Percentiles rank a stretch among this genome's conserved stretches.
These are phyloP conservation scores for Umbelopsis ramanniana DNA, from an alignment of 192 early-diverging fungal genomes.

Conservation along the genomic window DNA sequence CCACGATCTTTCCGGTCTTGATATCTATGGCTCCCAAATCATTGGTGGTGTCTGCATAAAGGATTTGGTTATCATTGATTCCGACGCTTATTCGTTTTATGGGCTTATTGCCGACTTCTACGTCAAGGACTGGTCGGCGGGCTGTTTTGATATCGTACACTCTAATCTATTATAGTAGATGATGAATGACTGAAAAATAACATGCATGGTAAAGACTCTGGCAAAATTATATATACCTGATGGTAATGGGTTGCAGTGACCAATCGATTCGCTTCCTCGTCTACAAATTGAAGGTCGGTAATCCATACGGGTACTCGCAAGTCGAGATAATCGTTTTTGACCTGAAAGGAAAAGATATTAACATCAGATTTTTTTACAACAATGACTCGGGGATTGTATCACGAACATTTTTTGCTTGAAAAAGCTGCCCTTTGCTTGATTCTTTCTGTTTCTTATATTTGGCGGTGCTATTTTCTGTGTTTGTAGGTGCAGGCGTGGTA, in stretches of 20 bases:
- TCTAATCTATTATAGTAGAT: slow-evolving; percentile 58
- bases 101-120: slow-evolving; percentile 71
- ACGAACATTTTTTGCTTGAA: slow-evolving; percentile 82
- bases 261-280: slow-evolving; percentile 56
- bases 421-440: slow-evolving; percentile 58
- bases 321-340: slow-evolving; percentile 78
- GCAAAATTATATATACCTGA: slow-evolving; percentile 47
- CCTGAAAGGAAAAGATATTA: slow-evolving; percentile 8
- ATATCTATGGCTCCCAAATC: slow-evolving; percentile 65
- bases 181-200: no score
- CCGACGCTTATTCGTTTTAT: slow-evolving; percentile 57
- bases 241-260: slow-evolving; percentile 72
- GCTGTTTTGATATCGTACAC: slow-evolving; percentile 80
- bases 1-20: slow-evolving; percentile 57
- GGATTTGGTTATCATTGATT: slow-evolving; percentile 54
- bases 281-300: slow-evolving; percentile 79
- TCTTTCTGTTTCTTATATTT: slow-evolving; percentile 30
- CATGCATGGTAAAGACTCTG: not conserved
- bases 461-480: slow-evolving; percentile 24
- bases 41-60: slow-evolving; percentile 68
- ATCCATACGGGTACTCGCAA: slow-evolving; percentile 88
- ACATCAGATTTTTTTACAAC: not conserved
- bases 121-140: slow-evolving; percentile 70
- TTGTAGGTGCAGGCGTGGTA: not conserved
- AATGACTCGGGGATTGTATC: not conserved